Conservation (phyloP, 495 filamentous ascomycete species). For the Penicillium antarcticum region DNA sequence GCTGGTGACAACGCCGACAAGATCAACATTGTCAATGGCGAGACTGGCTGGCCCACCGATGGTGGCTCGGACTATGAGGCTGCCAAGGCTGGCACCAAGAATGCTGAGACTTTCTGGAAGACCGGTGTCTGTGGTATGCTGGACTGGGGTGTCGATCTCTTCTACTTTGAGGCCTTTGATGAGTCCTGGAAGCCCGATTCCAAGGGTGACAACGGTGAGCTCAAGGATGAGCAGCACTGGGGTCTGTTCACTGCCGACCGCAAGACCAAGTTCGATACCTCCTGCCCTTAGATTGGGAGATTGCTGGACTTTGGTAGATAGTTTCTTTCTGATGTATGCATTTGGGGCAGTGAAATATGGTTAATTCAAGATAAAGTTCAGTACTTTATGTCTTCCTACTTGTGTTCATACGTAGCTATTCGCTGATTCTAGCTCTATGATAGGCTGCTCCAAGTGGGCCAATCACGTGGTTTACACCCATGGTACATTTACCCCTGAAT, state of each 20-base stretch:
- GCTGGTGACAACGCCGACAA: slow-evolving; percentile 49
- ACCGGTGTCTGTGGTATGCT: slow-evolving; percentile 68
- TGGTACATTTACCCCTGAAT: slow-evolving; percentile 38
- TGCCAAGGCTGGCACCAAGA: slow-evolving; percentile 58
- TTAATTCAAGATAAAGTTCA: too few species aligned
- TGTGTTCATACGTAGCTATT: too few species aligned
- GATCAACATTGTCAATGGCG: slow-evolving; percentile 71
- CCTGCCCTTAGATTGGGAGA: slow-evolving; percentile 38
- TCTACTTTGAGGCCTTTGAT: slow-evolving; percentile 83
- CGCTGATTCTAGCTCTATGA: too few species aligned
- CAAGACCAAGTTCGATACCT: slow-evolving; percentile 59
- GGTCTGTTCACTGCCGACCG: slow-evolving; percentile 66
- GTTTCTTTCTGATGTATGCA: too few species aligned
- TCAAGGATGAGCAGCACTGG: slow-evolving; percentile 74
- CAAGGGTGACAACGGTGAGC: slow-evolving; percentile 63
- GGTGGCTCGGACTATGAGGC: slow-evolving; percentile 63
- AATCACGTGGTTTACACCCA: slow-evolving; percentile 13
- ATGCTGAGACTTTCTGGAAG: slow-evolving; percentile 62
- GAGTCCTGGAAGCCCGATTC: slow-evolving; percentile 76
- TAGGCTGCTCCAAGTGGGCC: too few species aligned
- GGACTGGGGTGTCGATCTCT: slow-evolving; percentile 71
- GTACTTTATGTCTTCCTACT: too few species aligned
- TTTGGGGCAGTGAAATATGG: too few species aligned
- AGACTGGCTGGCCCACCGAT: slow-evolving; percentile 67
- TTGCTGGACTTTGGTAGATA: too few species aligned